Percentiles rank a stretch among this genome's conserved stretches.
These are phyloP conservation scores for Picea glauca DNA, from an alignment of 75 land plant species.

Conservation along the genomic window DNA sequence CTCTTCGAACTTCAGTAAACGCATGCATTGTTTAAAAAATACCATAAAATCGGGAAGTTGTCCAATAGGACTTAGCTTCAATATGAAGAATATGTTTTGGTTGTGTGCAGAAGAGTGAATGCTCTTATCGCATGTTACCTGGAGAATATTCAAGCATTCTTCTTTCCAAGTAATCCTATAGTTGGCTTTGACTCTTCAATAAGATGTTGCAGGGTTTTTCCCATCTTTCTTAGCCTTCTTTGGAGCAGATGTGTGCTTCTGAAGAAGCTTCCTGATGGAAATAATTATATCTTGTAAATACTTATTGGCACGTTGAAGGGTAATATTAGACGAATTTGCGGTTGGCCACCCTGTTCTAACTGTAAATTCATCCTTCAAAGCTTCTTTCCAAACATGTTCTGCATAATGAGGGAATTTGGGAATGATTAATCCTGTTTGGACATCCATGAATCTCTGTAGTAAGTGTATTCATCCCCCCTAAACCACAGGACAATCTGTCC, in stretches of 20 bases:
- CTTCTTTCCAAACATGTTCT: slow-evolving; percentile 72
- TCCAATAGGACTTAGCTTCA: slow-evolving; percentile 50
- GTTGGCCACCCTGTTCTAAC: slow-evolving; percentile 44
- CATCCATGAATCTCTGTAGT: slow-evolving; percentile 79
- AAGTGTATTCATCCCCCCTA: slow-evolving; percentile 77
- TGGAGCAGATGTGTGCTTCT: slow-evolving; percentile 63
- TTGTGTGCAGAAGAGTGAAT: slow-evolving; percentile 49
- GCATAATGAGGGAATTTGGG: slow-evolving; percentile 89
- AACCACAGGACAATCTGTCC: slow-evolving; percentile 74
- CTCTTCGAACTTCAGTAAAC: slow-evolving; percentile 82
- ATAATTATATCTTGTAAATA: slow-evolving; percentile 66
- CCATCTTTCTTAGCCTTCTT: slow-evolving; percentile 46
- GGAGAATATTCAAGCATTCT: slow-evolving; percentile 69
- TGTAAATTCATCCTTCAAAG: slow-evolving; percentile 49
- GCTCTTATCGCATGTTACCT: slow-evolving; percentile 29
- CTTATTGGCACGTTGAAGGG: slow-evolving; percentile 76
- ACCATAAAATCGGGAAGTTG: slow-evolving; percentile 53
- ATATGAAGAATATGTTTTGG: slow-evolving; percentile 41
- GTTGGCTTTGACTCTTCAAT: slow-evolving; percentile 34
- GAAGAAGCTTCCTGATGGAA: slow-evolving; percentile 46
- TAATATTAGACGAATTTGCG: slow-evolving; percentile 44
- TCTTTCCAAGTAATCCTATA: slow-evolving; percentile 64
- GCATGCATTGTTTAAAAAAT: slow-evolving; percentile 75
- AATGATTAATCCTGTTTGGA: slow-evolving; percentile 78
- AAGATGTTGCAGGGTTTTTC: slow-evolving; percentile 19